A percentile compares a stretch with the other conserved stretches of the same genome.
phyloP scores from a whole-genome alignment of 306 rosid species.

The Prunus fruticosa region DNA sequence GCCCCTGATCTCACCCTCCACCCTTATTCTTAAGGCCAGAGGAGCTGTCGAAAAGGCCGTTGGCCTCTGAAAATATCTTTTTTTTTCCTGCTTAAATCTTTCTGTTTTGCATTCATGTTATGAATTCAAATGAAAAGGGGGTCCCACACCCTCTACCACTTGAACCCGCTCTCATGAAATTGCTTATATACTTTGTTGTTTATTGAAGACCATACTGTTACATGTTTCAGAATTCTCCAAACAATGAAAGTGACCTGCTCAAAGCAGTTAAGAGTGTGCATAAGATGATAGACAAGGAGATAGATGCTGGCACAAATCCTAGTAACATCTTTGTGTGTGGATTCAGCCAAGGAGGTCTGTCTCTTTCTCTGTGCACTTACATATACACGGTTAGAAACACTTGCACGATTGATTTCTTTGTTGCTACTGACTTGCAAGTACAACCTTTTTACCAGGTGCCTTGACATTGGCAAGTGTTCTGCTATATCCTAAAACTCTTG shows the following conservation, averaged over 20 bases:
- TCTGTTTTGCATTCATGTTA: neutral
- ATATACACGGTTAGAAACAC: neutral
- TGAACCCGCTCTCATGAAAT: neutral
- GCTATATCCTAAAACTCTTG: constrained; percentile 80
- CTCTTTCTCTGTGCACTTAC: constrained; percentile 9
- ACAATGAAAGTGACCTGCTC: constrained; percentile 59
- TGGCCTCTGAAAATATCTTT: neutral
- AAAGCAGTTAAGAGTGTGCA: constrained; percentile 78
- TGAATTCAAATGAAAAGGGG: neutral
- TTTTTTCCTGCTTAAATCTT: neutral
- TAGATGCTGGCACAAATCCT: constrained; percentile 76
- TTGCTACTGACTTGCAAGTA: constrained; percentile 10
- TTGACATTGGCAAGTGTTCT: constrained; percentile 82
- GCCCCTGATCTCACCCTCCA: neutral
- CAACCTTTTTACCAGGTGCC: constrained; percentile 55
- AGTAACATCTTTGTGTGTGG: constrained; percentile 80
- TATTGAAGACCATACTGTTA: neutral
- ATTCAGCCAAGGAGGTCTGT: constrained; percentile 90
- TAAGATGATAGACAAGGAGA: constrained; percentile 77
- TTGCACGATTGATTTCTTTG: neutral
- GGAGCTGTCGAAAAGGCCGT: neutral
- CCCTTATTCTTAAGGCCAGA: neutral
- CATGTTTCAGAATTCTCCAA: constrained; percentile 63
- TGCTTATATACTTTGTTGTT: neutral
- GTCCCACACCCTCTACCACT: neutral